Conservation (phyloP, 2,329 filamentous ascomycete genomes). For the Fusarium nanum region DNA sequence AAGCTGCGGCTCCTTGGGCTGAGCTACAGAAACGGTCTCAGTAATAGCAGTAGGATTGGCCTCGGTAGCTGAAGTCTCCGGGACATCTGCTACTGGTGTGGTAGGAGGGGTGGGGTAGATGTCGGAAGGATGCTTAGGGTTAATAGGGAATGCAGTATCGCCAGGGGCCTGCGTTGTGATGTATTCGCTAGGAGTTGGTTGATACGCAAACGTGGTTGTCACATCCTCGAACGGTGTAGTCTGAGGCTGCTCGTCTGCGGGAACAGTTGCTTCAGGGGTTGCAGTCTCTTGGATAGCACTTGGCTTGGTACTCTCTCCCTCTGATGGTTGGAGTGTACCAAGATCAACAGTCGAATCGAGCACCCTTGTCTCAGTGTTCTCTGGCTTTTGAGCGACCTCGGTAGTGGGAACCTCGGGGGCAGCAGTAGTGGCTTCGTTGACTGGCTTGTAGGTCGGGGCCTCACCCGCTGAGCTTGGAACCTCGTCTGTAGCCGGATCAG, state of each 20-base stretch:
- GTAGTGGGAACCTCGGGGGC: constrained; percentile 4
- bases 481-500: not conserved
- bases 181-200: constrained; percentile 18
- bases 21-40: constrained; percentile 28
- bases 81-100: not conserved
- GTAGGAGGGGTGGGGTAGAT: constrained; percentile 11
- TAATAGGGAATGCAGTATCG: constrained; percentile 9
- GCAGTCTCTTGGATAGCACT: constrained; percentile 24
- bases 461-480: constrained; percentile 1
- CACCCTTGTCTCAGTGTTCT: constrained; percentile 6
- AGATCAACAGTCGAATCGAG: constrained; percentile 41
- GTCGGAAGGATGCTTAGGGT: constrained; percentile 17
- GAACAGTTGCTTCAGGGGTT: constrained; percentile 5
- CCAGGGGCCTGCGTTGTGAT: constrained; percentile 20
- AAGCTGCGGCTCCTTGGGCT: constrained; percentile 26
- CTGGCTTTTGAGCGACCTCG: constrained; percentile 20
- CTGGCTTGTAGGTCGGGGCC: constrained; percentile 10
- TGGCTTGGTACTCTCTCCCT: constrained; percentile 14
- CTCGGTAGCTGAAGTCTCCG: constrained; percentile 9
- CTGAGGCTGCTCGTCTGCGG: constrained; percentile 2
- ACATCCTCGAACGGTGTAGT: constrained; percentile 6
- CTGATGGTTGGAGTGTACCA: constrained; percentile 37
- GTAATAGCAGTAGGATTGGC: constrained; percentile 26
- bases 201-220: constrained; percentile 11
- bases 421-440: constrained; percentile 9